Base-by-base conservation (phyloP, 495 filamentous ascomycete genomes). In the Cercophora samala region DNA sequence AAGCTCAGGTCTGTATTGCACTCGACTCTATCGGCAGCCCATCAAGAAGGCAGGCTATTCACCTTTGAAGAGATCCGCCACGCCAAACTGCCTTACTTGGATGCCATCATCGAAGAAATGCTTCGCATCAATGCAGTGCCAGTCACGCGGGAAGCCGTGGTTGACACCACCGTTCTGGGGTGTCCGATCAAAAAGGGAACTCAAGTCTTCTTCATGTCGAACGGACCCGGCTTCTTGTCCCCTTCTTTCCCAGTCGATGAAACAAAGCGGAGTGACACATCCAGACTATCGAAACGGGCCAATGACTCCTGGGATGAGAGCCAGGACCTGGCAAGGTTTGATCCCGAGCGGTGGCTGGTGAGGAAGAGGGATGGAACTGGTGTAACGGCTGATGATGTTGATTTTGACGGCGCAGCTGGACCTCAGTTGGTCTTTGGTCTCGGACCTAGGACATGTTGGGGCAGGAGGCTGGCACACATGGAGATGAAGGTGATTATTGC, bases 361-460 rank as follows among this genome's bases (percentile, higher is more conserved):
- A 60, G n/a, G 15, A 46, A 46, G 37, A 46, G 5, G 11, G 37
- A 46, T 17, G 37, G 37, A 46, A 46, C 37, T 9, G 37, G 37
- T 46, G 37, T 46, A 9, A 46, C 37, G 15, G 37, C 37, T 46
- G 37, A 46, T 0, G 62, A 69, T 5, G 5, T 4, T 0, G 56
- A 37, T 25, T 76, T 70, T 46, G 70, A 77, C 26, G 52, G 69
- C 4, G 25, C 64, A 53, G 73, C 73, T 0, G 75, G 75, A 0
- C 73, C 81, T 11, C 58, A 77, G 22, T 75, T 83, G 24, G 76
- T 83, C 13, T 88, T 88, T 65, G 77, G 79, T 19, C n/a, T 79
- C 32, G 86, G 87, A 0, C 82, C 80, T 11, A 65, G 87, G 24
- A 80, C 80, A 32, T 88, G 85, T 63, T 76, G 84, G 52, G 85